A percentile compares a stretch with the other conserved stretches of the same genome.
These are phyloP conservation scores for Incumbomyces delicatus DNA, from an alignment of 2,329 filamentous ascomycete species.

Conservation along the genomic window DNA sequence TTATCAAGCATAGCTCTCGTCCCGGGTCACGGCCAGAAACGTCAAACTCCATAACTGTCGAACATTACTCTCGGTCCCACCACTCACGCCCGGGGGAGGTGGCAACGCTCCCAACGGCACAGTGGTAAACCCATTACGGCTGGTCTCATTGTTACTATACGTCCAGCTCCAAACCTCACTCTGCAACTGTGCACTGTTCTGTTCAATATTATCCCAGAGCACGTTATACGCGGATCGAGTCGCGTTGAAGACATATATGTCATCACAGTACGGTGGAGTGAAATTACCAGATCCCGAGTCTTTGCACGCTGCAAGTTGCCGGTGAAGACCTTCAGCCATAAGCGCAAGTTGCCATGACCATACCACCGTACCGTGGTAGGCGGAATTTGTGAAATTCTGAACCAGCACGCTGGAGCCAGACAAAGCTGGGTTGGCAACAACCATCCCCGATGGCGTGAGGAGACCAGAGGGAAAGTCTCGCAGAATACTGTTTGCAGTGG, in stretches of 20 bases:
- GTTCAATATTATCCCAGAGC: slow-evolving; percentile 53
- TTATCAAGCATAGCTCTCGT: slow-evolving; percentile 19
- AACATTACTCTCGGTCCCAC: slow-evolving; percentile 42
- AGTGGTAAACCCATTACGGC: slow-evolving; percentile 32
- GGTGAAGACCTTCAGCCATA: slow-evolving; percentile 52
- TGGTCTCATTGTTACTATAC: slow-evolving; percentile 29
- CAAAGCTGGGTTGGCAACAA: slow-evolving; percentile 54
- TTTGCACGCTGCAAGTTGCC: slow-evolving; percentile 47
- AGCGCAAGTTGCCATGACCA: slow-evolving; percentile 58
- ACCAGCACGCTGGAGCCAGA: slow-evolving; percentile 39
- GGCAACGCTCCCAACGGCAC: slow-evolving; percentile 44
- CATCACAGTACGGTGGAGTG: slow-evolving; percentile 42
- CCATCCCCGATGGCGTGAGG: slow-evolving; percentile 45
- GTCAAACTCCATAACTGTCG: slow-evolving; percentile 50
- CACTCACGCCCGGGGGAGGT: slow-evolving; percentile 34
- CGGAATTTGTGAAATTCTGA: slow-evolving; percentile 45
- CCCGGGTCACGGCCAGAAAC: slow-evolving; percentile 45
- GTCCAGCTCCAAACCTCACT: slow-evolving; percentile 56
- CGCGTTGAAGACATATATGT: slow-evolving; percentile 35
- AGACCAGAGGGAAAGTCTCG: slow-evolving; percentile 51
- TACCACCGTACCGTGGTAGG: slow-evolving; percentile 55
- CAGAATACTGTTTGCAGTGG: slow-evolving; percentile 48
- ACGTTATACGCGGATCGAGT: slow-evolving; percentile 46
- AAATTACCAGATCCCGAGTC: not conserved
- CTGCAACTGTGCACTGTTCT: slow-evolving; percentile 43